These are phyloP conservation scores for Stachybotrys chlorohalonatus DNA, from an alignment of 2,329 filamentous ascomycete species.

Conservation along the genomic window DNA sequence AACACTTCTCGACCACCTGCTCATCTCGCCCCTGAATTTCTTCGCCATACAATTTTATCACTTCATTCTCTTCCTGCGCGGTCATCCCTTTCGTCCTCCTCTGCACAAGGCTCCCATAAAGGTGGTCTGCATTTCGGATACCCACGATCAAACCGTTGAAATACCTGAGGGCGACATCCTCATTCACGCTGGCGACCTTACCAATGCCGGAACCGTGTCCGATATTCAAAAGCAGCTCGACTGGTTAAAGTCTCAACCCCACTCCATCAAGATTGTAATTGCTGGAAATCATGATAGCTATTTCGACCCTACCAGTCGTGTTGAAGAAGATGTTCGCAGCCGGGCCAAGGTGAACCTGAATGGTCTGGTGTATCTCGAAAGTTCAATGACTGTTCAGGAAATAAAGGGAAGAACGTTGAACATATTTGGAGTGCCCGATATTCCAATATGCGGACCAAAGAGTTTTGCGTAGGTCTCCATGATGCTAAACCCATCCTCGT, in stretches of 20 bases:
- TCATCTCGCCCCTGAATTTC: constrained; percentile 60
- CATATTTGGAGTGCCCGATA: constrained; percentile 74
- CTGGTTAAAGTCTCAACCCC: constrained; percentile 68
- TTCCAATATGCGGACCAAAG: constrained; percentile 64
- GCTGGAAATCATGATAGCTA: constrained; percentile 85
- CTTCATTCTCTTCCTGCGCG: constrained; percentile 58
- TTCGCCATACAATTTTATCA: constrained; percentile 55
- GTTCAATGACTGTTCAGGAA: constrained; percentile 52
- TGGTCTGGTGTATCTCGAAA: constrained; percentile 66
- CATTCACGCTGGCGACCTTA: constrained; percentile 83
- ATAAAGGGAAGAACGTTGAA: constrained; percentile 46
- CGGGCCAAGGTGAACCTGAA: constrained; percentile 53
- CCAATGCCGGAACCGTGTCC: constrained; percentile 58
- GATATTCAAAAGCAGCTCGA: constrained; percentile 78
- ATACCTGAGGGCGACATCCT: constrained; percentile 75
- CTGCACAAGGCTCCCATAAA: constrained; percentile 50
- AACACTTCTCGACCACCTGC: constrained; percentile 51
- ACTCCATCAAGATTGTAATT: constrained; percentile 72
- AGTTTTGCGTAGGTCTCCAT: constrained; percentile 46
- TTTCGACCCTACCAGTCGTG: constrained; percentile 61
- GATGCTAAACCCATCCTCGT: background rate
- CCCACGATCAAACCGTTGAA: constrained; percentile 55
- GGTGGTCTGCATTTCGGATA: constrained; percentile 85
- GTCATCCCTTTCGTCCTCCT: constrained; percentile 51
- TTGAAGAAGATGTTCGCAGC: constrained; percentile 43